Evolutionary conservation across 1,284 basidiomycete species (phyloP).

Genomic region (Boletus smithii): DNA sequence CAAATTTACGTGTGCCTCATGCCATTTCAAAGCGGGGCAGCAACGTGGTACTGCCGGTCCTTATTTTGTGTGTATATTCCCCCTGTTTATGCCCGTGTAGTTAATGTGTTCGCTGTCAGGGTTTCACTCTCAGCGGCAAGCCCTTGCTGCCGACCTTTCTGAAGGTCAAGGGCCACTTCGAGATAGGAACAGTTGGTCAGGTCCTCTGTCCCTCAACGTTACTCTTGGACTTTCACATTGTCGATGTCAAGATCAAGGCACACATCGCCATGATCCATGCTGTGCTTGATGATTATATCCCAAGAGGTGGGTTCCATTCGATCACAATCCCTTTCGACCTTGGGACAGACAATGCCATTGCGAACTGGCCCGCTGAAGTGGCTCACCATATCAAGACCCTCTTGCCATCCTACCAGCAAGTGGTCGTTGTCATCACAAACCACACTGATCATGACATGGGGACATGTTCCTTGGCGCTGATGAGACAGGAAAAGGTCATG

Average conservation of each 20-base stretch:
- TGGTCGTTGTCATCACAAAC: not conserved
- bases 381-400: not conserved
- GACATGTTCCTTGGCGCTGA: not conserved
- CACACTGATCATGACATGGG: not conserved
- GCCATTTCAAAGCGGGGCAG: not conserved
- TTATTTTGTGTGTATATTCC: not conserved
- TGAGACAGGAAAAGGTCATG: not conserved
- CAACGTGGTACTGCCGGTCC: not conserved
- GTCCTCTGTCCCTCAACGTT: not conserved
- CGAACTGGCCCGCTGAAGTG: not conserved
- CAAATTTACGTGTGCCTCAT: not conserved
- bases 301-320: not conserved
- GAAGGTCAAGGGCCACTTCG: not conserved
- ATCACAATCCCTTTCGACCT: not conserved
- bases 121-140: not conserved
- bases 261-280: not conserved
- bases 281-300: not conserved
- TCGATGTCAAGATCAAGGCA: not conserved
- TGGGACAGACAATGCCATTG: not conserved
- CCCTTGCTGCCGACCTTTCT: not conserved
- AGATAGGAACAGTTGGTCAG: not conserved
- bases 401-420: not conserved
- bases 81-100: not conserved
- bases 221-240: not conserved
- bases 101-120: not conserved